These are phyloP conservation scores for Stemphylium lycopersici DNA, from an alignment of 2,329 filamentous ascomycete genomes.

Conservation along the genomic window DNA sequence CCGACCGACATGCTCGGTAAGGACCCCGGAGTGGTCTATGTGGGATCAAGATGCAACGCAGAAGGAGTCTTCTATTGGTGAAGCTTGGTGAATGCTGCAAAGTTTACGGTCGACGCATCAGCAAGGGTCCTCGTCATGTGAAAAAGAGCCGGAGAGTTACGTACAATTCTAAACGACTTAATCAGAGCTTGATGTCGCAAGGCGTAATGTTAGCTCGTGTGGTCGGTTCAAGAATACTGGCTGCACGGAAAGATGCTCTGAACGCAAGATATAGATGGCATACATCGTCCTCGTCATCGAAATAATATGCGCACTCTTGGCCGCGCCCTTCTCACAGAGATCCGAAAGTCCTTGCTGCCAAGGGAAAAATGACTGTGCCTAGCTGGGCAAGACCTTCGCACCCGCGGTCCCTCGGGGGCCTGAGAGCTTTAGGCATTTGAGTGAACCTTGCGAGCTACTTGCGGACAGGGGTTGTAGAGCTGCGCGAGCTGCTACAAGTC, in stretches of 20 bases:
- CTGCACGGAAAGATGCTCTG: background rate
- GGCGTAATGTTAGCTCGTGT: background rate
- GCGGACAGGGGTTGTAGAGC: background rate
- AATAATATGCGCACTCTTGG: background rate
- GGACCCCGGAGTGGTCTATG: background rate
- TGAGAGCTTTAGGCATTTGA: background rate
- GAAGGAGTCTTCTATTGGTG: too few species aligned
- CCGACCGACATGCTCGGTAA: constrained; percentile 5
- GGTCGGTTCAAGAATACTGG: background rate
- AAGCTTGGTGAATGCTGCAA: too few species aligned
- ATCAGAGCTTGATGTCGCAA: too few species aligned
- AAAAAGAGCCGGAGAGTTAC: too few species aligned
- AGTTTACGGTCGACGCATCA: too few species aligned
- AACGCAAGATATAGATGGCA: background rate
- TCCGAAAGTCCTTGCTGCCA: background rate
- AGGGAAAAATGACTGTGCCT: background rate
- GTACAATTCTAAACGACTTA: too few species aligned
- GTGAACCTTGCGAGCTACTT: background rate
- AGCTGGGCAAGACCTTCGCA: background rate
- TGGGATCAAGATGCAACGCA: too few species aligned
- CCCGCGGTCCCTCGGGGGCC: background rate
- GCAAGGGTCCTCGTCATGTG: too few species aligned
- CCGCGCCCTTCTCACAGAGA: background rate
- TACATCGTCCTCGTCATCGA: background rate
- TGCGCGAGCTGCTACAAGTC: background rate